Conservation (phyloP, 805 yeast species). For the Spencermartinsiella europaea region DNA sequence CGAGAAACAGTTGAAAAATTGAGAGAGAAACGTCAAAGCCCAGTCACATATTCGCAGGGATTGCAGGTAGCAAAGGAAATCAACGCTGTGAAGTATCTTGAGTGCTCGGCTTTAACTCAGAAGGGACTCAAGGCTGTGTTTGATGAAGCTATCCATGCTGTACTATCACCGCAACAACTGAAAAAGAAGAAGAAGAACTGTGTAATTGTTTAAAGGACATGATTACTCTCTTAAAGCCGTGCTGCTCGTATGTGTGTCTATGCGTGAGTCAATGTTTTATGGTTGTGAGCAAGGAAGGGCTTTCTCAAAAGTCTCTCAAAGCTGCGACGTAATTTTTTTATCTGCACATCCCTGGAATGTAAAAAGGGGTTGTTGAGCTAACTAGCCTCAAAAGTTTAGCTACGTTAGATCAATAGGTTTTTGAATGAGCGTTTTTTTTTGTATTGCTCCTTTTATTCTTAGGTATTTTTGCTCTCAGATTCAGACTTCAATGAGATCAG, state of each 20-base stretch:
- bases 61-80: conserved; percentile 59
- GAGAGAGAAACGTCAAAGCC: conserved; percentile 54
- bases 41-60: conserved; percentile 61
- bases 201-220: conserved; percentile 35
- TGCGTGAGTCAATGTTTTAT: neutral
- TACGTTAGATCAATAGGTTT: too few relatives aligned
- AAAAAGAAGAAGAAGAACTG: conserved; percentile 47
- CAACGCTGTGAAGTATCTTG: conserved; percentile 70
- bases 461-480: too few relatives aligned
- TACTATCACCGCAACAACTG: conserved; percentile 36
- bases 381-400: too few relatives aligned
- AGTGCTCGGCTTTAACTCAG: conserved; percentile 89
- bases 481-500: too few relatives aligned
- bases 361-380: neutral
- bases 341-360: neutral
- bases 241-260: too few relatives aligned
- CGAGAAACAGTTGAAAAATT: conserved; percentile 62
- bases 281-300: too few relatives aligned
- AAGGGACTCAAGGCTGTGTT: conserved; percentile 80
- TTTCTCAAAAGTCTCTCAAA: too few relatives aligned
- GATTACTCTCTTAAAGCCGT: too few relatives aligned
- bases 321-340: neutral
- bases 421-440: too few relatives aligned
- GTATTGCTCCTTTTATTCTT: neutral
- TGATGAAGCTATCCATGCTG: conserved; percentile 72